Conservation (phyloP, 805 yeast species). For the Metschnikowia noctiluminum region DNA sequence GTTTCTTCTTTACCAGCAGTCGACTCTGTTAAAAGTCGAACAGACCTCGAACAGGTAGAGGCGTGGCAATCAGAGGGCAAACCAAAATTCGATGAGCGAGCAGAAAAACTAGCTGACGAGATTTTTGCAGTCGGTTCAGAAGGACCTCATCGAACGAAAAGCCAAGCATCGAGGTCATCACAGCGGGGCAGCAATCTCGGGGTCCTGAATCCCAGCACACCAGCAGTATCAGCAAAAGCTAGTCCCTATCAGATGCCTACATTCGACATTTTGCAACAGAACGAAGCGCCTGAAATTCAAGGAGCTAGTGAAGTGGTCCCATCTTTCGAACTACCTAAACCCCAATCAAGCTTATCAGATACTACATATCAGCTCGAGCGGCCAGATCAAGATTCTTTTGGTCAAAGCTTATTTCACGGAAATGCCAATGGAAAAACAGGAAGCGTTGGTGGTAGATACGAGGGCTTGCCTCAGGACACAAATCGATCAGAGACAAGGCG, state of each 20-base stretch:
- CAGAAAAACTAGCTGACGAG: slow-evolving; percentile 39
- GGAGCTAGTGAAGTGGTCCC: neutral
- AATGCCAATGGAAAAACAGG: neutral
- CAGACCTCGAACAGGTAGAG: slow-evolving; percentile 21
- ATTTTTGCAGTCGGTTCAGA: slow-evolving; percentile 30
- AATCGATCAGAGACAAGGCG: slow-evolving; percentile 5
- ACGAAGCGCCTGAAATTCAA: neutral
- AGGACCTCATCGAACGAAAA: slow-evolving; percentile 4
- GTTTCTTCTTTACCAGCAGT: neutral
- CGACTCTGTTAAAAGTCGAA: neutral
- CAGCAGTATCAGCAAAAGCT: neutral
- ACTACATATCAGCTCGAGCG: neutral
- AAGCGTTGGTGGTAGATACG: neutral
- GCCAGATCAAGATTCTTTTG: neutral
- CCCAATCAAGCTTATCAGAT: neutral
- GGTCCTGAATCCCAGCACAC: neutral
- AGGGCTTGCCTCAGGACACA: neutral
- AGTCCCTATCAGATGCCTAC: neutral
- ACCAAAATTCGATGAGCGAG: slow-evolving; percentile 25
- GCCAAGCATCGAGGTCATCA: neutral
- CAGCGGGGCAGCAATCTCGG: neutral
- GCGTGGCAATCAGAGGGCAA: slow-evolving; percentile 34
- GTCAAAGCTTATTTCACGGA: neutral
- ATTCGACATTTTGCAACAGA: neutral
- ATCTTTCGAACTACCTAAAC: neutral